A percentile compares a stretch with the other conserved stretches of the same genome.
phyloP scores from a whole-genome alignment of 805 yeast genomes.

The Myxozyma vanderwaltii region DNA sequence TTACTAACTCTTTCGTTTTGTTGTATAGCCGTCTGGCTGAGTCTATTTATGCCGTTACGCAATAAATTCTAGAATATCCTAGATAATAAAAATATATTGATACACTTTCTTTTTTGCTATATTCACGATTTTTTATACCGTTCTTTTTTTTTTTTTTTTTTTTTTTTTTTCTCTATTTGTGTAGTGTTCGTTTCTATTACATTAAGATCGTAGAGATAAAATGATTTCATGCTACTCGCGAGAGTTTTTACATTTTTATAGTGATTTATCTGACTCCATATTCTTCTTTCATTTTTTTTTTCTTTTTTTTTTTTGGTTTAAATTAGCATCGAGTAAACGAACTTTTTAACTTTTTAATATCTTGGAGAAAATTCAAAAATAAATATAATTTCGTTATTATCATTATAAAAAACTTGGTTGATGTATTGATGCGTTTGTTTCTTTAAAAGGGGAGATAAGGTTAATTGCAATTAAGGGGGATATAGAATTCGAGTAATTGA shows the following conservation, averaged over 20 bases:
- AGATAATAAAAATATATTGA: not conserved
- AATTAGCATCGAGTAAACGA: no score
- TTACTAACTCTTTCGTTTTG: not conserved
- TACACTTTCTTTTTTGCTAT: not conserved
- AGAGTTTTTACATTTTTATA: no score
- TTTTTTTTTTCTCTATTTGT: not conserved
- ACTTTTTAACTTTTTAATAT: no score
- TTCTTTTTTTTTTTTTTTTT: not conserved
- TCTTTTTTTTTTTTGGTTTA: no score
- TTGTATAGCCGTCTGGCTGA: conserved; percentile 42
- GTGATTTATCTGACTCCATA: no score
- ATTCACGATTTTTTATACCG: not conserved
- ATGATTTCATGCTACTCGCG: not conserved
- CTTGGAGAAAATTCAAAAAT: no score
- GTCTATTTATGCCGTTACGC: conserved; percentile 44
- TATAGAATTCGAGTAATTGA: no score
- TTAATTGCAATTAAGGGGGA: not conserved
- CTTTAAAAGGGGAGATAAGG: not conserved
- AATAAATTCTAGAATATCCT: conserved; percentile 30
- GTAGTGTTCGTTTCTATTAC: not conserved
- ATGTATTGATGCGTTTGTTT: not conserved
- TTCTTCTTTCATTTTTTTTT: no score
- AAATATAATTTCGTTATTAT: no score
- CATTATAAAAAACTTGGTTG: no score
- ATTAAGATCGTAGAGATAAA: not conserved